Conservation (phyloP, 352 stramenopile species). For the Albugo candida region DNA sequence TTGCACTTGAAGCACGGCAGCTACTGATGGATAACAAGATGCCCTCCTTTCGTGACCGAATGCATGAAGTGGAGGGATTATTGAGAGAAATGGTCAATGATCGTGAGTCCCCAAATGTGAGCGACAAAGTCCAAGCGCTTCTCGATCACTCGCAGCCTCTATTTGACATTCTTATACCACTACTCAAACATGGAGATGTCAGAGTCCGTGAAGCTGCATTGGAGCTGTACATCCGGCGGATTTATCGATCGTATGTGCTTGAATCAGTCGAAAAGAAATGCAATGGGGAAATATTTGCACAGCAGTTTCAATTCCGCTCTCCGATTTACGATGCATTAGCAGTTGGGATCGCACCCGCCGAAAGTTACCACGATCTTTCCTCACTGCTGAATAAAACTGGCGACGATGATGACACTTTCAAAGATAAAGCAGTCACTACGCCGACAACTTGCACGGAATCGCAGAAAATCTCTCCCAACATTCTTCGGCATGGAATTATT, state of each 20-base stretch:
- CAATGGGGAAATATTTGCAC: conserved; percentile 41
- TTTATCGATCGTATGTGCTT: conserved; percentile 77
- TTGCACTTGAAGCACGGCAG: conserved; percentile 89
- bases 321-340: conserved; percentile 57
- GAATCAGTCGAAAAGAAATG: conserved; percentile 62
- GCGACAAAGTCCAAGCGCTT: conserved; percentile 29
- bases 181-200: conserved; percentile 49
- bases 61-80: conserved; percentile 58
- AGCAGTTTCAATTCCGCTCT: conserved; percentile 78
- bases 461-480: conserved; percentile 48
- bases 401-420: background rate
- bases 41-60: conserved; percentile 85
- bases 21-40: conserved; percentile 94
- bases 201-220: conserved; percentile 49
- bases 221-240: conserved; percentile 65
- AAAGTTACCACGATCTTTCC: conserved; percentile 71
- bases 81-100: conserved; percentile 45
- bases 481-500: conserved; percentile 67
- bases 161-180: conserved; percentile 66
- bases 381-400: conserved; percentile 3
- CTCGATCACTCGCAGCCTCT: conserved; percentile 72
- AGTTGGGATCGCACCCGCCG: conserved; percentile 42
- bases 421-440: conserved; percentile 10
- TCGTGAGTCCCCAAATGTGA: conserved; percentile 20
- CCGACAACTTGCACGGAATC: conserved; percentile 20